Base-by-base conservation (phyloP, 441 rosid genomes). In the Viola pubescens region DNA sequence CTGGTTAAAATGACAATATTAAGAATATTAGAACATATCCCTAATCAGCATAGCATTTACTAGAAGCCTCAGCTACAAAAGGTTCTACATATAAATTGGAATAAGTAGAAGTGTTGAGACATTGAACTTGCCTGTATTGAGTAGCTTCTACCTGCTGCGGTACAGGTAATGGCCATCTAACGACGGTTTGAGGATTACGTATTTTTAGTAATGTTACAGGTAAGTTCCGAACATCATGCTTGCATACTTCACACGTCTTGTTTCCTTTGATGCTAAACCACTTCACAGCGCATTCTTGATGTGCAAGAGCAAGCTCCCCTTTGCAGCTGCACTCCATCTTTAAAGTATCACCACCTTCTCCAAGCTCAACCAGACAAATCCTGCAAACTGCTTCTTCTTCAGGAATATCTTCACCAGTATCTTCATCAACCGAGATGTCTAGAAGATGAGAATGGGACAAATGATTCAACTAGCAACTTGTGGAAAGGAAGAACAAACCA, bases 321-420 rank as follows among this genome's bases (percentile, higher is more conserved):
- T 80, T 84, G 80, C 91, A 84, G 68, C 88, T 79, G 59, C 91
- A 84, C 72, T 82, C 91, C 88, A 84, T 79, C 75, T 79, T 84
- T 16, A 84, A 76, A 41, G 91, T 70, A 37, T 82, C 84, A 5
- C 66, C 78, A 12, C 84, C 86, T 73, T 84, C 91, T 44, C 79
- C 77, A 12, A 84, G 82, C 64, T 84, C 88, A 42, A 71, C 54
- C 59, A 80, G 59, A 72, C 91, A 84, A 60, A 84, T 84, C 61
- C 91, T 77, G 52, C 88, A 85, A 54, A 85, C 82, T 10, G 87
- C 90, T 64, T 82, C 86, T 65, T 79, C 87, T 72, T 80, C 79
- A 12, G 74, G 78, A 60, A 84, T 82, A 68, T 85, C 75, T 68
- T 82, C 85, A 54, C 76, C 81, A 46, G 62, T 70, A 51, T 67